Base-by-base conservation (phyloP, 2,329 filamentous ascomycete genomes). In the Fusarium pininemorale region DNA sequence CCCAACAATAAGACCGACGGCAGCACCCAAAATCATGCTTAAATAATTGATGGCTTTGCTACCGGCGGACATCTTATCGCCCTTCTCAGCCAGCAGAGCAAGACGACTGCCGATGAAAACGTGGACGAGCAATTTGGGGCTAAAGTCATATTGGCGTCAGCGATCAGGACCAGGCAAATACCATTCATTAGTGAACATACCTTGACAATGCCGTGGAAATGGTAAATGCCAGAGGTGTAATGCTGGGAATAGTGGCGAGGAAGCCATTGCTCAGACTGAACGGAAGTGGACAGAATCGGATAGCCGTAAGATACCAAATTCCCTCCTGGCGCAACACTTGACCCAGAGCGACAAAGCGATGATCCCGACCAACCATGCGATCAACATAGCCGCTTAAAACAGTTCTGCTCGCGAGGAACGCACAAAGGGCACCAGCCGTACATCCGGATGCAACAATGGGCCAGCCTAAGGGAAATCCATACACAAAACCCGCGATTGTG, bases 251-350 rank as follows among this genome's bases (percentile, higher is more conserved):
- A 3, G 96, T 98, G 37, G 94, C 94, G 63, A 99, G 90, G 69
- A 97, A 97, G 57, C 95, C 96, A 80, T 99, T 99, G 80, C 93
- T 95, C 75, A 98, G 86, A 59, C 93, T 96, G 82, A 97, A 99
- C 20, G 96, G 96, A 69, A 99, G 82, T 5, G 96, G 96, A 79
- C 96, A 98, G 73, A 98, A 89, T 37, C 96, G 90, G 77, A 99
- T 96, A 89, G 96, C 97, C 72, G 94, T 92, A 51, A 99, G 87
- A 61, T 98, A 91, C 78, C 94, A 93, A 58, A 99, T 83, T 2
- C 96, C 96, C 79, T 99, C 96, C 79, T 94, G 92, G 74, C 97
- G 94, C 70, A 99, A 86, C 13, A 96, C 96, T 78, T 98, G 89
- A 28, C 93, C 90, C 32, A 99, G 88, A 9, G 96, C 96, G 15